Evolutionary conservation across 169 alveolate species (phyloP).

Genomic region (Plasmodium ovale): DNA sequence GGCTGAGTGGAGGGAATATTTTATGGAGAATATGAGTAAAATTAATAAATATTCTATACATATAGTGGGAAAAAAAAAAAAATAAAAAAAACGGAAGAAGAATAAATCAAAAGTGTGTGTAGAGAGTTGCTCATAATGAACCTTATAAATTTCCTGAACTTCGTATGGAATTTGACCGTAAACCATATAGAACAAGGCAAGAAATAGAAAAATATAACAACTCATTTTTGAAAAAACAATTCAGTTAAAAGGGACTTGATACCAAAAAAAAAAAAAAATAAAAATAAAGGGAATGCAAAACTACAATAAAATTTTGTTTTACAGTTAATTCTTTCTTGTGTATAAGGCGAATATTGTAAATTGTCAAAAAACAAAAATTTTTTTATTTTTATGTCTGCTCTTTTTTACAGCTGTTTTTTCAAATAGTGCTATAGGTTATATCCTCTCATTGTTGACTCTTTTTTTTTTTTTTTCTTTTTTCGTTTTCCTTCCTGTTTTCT

Average conservation of each 20-base stretch:
- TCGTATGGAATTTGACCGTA: slow-evolving; percentile 70
- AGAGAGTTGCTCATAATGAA: neutral
- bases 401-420: too few species aligned
- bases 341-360: too few species aligned
- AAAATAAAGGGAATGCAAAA: neutral
- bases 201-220: slow-evolving; percentile 4
- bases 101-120: neutral
- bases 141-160: slow-evolving; percentile 73
- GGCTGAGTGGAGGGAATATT: slow-evolving; percentile 14
- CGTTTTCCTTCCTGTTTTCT: too few species aligned
- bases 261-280: neutral
- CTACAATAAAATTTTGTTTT: neutral
- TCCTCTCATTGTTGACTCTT: too few species aligned
- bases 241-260: neutral
- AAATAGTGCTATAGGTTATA: too few species aligned
- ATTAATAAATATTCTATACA: neutral
- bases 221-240: slow-evolving; percentile 16
- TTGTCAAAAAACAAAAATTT: too few species aligned
- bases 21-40: neutral
- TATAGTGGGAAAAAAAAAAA: neutral
- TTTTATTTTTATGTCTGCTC: too few species aligned
- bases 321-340: neutral
- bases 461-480: too few species aligned
- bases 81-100: neutral
- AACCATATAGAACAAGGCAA: slow-evolving; percentile 13